phyloP scores from a whole-genome alignment of 192 early-diverging fungal species.

The Linnemannia zychae region DNA sequence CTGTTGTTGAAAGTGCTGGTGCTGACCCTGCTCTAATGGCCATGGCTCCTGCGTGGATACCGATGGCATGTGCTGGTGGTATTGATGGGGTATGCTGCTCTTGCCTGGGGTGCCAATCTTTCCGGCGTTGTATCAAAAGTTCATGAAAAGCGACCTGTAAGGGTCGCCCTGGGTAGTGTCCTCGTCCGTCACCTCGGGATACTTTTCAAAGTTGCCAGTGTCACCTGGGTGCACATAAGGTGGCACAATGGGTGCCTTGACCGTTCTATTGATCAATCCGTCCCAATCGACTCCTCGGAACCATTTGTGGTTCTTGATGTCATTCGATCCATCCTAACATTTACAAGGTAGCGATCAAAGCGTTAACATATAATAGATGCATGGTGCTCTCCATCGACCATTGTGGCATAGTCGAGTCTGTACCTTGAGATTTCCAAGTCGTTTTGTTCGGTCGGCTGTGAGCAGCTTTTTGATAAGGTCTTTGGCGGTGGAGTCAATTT shows the following conservation, averaged over 20 bases:
- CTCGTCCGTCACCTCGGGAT: conserved; percentile 86
- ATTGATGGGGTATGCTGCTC: conserved; percentile 42
- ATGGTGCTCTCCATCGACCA: no score
- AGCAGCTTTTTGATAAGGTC: conserved; percentile 94
- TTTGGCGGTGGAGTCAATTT: conserved; percentile 87
- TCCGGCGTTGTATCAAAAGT: conserved; percentile 73
- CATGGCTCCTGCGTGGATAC: conserved; percentile 10
- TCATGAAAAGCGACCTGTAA: conserved; percentile 82
- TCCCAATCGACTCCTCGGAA: conserved; percentile 95
- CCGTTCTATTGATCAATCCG: conserved; percentile 78
- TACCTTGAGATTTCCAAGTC: conserved; percentile 92
- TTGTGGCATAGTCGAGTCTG: no score
- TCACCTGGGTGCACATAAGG: conserved; percentile 91
- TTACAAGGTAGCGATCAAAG: neutral
- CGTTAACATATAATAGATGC: neutral
- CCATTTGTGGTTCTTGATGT: conserved; percentile 96
- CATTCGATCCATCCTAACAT: conserved; percentile 83
- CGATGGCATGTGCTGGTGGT: conserved; percentile 13
- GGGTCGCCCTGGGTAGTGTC: conserved; percentile 76
- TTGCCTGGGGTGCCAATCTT: conserved; percentile 49
- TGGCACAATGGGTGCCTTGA: conserved; percentile 93
- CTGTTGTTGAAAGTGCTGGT: conserved; percentile 7
- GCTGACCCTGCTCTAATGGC: conserved; percentile 20
- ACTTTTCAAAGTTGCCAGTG: conserved; percentile 98
- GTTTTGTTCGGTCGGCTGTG: conserved; percentile 91